Conservation (phyloP, 2,329 filamentous ascomycete species). For the Trichoderma gracile region DNA sequence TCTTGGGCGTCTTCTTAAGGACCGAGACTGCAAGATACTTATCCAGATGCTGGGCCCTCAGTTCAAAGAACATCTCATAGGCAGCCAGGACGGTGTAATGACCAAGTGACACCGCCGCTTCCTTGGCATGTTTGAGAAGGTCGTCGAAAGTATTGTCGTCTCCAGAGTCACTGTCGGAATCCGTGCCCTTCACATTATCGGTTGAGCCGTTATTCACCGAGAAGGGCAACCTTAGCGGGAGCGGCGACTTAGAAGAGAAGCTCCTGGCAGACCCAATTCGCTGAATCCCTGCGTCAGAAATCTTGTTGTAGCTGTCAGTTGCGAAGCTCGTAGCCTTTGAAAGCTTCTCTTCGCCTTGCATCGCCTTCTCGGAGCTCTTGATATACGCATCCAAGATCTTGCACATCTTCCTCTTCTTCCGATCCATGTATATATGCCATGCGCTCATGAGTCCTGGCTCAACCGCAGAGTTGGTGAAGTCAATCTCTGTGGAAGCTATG, state of each 20-base stretch:
- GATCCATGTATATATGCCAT: too few species aligned
- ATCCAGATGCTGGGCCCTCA: conserved; percentile 5
- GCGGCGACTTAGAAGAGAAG: not conserved
- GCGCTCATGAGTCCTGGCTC: too few species aligned
- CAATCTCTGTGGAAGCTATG: too few species aligned
- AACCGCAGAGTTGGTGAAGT: too few species aligned
- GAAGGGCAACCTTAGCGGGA: not conserved
- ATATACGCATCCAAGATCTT: too few species aligned
- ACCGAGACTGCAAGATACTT: conserved; percentile 4
- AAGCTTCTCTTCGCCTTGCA: not conserved
- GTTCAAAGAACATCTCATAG: conserved; percentile 7
- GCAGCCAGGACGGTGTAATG: not conserved
- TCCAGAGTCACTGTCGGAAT: not conserved
- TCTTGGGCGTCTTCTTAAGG: conserved; percentile 18
- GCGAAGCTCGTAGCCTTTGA: not conserved
- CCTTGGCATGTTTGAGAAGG: not conserved
- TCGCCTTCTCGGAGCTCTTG: too few species aligned
- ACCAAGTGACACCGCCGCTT: conserved; percentile 2
- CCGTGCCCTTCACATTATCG: not conserved
- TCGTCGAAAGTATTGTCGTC: not conserved
- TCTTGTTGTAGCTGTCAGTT: not conserved
- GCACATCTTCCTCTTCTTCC: too few species aligned
- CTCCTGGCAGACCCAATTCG: not conserved
- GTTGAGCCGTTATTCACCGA: not conserved
- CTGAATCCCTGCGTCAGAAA: not conserved